Evolutionary conservation across 441 rosid species (phyloP).

Genomic region (Croton setiger): DNA sequence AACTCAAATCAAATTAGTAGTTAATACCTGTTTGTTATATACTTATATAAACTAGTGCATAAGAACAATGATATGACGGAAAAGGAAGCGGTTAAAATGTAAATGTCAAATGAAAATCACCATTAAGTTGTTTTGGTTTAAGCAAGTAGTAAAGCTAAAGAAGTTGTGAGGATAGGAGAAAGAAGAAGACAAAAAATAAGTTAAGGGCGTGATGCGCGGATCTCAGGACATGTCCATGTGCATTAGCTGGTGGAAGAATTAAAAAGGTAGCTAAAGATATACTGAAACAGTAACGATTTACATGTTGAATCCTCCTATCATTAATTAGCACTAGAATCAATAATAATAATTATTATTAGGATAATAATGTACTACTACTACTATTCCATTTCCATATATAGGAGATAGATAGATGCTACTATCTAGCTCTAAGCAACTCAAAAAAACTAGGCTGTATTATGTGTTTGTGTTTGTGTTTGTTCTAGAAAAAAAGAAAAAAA

Average conservation of each 20-base stretch:
- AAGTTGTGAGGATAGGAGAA: constrained; percentile 17
- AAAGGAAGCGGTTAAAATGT: neutral
- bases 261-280: constrained; percentile 16
- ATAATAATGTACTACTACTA: too few relatives aligned
- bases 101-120: neutral
- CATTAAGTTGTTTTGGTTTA: constrained; percentile 7
- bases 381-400: neutral
- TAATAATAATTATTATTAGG: neutral
- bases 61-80: too few relatives aligned
- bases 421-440: neutral
- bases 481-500: too few relatives aligned
- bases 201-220: constrained; percentile 32
- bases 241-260: constrained; percentile 23
- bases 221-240: constrained; percentile 41
- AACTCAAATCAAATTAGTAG: too few relatives aligned
- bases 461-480: too few relatives aligned
- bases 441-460: too few relatives aligned
- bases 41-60: too few relatives aligned
- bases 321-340: neutral
- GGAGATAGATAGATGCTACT: neutral
- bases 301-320: neutral
- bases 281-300: constrained; percentile 10
- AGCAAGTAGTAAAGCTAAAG: constrained; percentile 2
- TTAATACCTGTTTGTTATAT: too few relatives aligned
- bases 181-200: constrained; percentile 28